A percentile compares a stretch with the other conserved stretches of the same genome.
These are phyloP conservation scores for Trichocladium uniseriatum DNA, from an alignment of 495 filamentous ascomycete genomes.

Conservation along the genomic window DNA sequence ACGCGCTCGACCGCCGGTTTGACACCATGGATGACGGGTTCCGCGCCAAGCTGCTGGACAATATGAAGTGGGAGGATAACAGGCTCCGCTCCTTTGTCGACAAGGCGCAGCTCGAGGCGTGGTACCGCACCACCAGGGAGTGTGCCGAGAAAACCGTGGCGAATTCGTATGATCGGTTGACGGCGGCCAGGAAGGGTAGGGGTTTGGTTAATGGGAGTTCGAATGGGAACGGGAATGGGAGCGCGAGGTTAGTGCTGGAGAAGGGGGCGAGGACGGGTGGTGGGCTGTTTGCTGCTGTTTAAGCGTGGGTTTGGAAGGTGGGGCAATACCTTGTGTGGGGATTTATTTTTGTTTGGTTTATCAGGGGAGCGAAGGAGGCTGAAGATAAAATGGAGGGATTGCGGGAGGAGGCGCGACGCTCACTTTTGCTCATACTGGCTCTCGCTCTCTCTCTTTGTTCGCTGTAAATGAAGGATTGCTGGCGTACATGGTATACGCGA, in stretches of 20 bases:
- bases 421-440: background rate
- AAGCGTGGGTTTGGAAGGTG: background rate
- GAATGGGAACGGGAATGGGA: no score
- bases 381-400: background rate
- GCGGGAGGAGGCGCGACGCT: background rate
- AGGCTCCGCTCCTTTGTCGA: constrained; percentile 45
- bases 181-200: background rate
- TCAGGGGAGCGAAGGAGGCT: background rate
- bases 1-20: constrained; percentile 47
- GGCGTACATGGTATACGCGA: constrained; percentile 1
- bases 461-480: constrained; percentile 2
- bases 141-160: constrained; percentile 25
- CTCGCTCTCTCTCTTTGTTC: background rate
- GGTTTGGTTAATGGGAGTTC: background rate
- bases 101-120: constrained; percentile 49
- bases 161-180: constrained; percentile 4
- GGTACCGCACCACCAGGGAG: constrained; percentile 33
- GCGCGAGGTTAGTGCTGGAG: background rate
- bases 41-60: constrained; percentile 42
- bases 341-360: background rate
- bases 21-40: constrained; percentile 34
- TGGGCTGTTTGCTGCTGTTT: constrained; percentile 5
- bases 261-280: background rate
- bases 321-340: no score
- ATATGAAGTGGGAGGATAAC: constrained; percentile 48